Conservation (phyloP, 2,329 filamentous ascomycete species). For the Dothistroma pini region DNA sequence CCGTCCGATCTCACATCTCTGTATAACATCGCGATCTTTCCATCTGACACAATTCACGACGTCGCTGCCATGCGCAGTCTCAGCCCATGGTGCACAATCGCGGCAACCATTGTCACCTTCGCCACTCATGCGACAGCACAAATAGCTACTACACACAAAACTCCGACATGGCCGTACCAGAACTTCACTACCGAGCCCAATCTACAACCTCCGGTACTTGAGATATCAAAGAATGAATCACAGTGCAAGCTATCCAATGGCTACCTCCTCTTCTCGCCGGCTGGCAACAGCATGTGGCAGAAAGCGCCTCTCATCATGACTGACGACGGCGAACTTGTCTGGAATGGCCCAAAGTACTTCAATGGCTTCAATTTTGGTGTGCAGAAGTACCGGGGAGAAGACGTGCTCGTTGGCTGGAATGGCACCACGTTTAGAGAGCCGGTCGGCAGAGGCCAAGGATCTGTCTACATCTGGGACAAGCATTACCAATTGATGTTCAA, state of each 20-base stretch:
- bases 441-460: constrained; percentile 19
- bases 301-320: constrained; percentile 17
- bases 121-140: neutral
- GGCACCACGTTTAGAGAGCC: constrained; percentile 20
- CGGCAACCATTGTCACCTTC: neutral
- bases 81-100: neutral
- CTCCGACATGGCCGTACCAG: constrained; percentile 1
- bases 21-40: neutral
- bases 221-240: neutral
- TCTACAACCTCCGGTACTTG: neutral
- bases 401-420: constrained; percentile 21
- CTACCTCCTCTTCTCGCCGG: constrained; percentile 22
- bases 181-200: neutral
- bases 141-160: neutral
- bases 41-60: too few species aligned
- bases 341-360: constrained; percentile 16
- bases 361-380: constrained; percentile 20
- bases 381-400: constrained; percentile 15
- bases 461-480: constrained; percentile 17
- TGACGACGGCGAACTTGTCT: constrained; percentile 18
- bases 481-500: constrained; percentile 19
- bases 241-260: constrained; percentile 9
- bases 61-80: neutral
- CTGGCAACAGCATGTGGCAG: constrained; percentile 14
- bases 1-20: neutral